Conservation (phyloP, 805 yeast species). For the Wickerhamomyces canadensis region DNA sequence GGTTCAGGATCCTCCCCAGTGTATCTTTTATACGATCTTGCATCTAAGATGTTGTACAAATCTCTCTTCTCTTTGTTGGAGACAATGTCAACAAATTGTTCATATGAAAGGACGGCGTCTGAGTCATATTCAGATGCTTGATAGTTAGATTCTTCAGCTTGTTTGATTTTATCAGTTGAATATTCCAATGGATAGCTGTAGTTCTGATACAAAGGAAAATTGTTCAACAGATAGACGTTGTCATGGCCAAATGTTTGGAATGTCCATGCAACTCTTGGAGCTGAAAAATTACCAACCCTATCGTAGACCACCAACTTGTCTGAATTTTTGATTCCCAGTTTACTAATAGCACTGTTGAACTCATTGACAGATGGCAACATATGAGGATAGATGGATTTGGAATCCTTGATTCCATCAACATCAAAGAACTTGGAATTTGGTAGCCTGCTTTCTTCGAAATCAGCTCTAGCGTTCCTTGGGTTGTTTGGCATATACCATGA, state of each 20-base stretch:
- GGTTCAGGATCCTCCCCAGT: conserved; percentile 84
- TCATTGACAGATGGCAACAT: conserved; percentile 68
- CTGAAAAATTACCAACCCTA: conserved; percentile 74
- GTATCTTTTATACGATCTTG: conserved; percentile 71
- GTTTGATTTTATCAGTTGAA: conserved; percentile 11
- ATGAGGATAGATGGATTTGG: conserved; percentile 69
- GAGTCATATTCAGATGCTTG: conserved; percentile 31
- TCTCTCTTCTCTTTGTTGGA: conserved; percentile 36
- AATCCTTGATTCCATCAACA: conserved; percentile 63
- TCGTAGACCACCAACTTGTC: conserved; percentile 81
- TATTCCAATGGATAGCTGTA: conserved; percentile 41
- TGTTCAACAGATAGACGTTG: conserved; percentile 63
- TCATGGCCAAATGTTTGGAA: conserved; percentile 74
- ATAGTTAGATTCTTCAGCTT: conserved; percentile 26
- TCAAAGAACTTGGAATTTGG: conserved; percentile 71
- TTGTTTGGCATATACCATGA: conserved; percentile 90
- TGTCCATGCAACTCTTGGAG: conserved; percentile 93
- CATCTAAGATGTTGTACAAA: conserved; percentile 65
- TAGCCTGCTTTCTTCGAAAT: conserved; percentile 54
- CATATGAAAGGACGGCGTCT: conserved; percentile 57
- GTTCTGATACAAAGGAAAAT: conserved; percentile 48
- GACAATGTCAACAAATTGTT: conserved; percentile 59
- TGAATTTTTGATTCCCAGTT: conserved; percentile 48
- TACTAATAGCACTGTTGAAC: conserved; percentile 48
- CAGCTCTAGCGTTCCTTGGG: conserved; percentile 52